Base-by-base conservation (phyloP, 352 stramenopile genomes). In the Globisporangium lucens region DNA sequence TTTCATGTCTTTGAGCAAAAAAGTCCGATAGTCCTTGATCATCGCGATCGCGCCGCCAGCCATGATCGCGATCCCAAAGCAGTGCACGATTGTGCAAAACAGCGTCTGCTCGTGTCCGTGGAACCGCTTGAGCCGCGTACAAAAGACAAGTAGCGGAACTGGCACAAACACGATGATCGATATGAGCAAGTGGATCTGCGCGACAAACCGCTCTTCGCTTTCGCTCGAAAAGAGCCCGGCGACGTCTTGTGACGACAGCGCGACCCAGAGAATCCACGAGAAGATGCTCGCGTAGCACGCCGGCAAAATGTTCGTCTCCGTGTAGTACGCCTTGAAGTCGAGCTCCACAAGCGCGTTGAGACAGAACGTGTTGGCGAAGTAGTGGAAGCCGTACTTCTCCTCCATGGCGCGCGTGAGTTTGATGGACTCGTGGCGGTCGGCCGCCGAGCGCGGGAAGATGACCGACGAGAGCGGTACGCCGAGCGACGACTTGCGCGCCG, bases 371-470 rank as follows among this genome's bases (percentile, higher is more conserved):
- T 91, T 92, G 46, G 84, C 91, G 61, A 94, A 75, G 63, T 83
- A 94, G 75, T 94, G 82, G 73, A 94, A 94, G 61, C 83, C 86
- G 65, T 89, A 92, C 68, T 84, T 87, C 65, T 94, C 86, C 70
- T 92, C 84, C 79, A 91, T 87, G 12, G 75, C 68, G 29, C 72
- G 72, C 43, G 83, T 85, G 29, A 89, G 70, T 57, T 89, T 89
- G 69, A 78, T 77, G 30, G 81, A 90, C 55, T 91, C 86, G 69
- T 84, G 83, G 12, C 78, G 80, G 43, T 91, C 83, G 9, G 77
- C 74, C 2, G 82, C 81, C n/a, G 83, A 92, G 3, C 79, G 68
- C 6, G 84, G 83, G 67, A 92, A 91, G 68, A 94, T 90, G 38
- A 92, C 71, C 35, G 82, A 78, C 55, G 85, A 90, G 24, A 87